Conservation (phyloP, 164 flowering plant genomes). For the Magnolia changhungtana region DNA sequence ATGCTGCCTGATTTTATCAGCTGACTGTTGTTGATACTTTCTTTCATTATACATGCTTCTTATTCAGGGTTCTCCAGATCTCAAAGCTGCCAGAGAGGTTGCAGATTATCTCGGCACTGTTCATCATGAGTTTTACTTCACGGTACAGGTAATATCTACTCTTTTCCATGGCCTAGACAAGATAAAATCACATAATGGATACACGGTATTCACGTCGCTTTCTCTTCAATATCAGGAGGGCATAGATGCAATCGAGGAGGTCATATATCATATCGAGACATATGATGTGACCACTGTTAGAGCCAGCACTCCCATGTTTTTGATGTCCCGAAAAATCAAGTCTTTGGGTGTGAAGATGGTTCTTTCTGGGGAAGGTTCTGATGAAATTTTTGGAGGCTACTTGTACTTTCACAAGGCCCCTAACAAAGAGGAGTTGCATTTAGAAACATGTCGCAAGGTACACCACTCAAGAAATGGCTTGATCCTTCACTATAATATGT, state of each 20-base stretch:
- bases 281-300: conserved; percentile 94
- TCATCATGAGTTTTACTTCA: conserved; percentile 90
- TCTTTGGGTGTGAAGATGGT: conserved; percentile 97
- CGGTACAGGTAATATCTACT: conserved; percentile 64
- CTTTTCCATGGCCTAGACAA: background rate
- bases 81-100: conserved; percentile 89
- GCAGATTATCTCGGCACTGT: conserved; percentile 83
- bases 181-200: background rate
- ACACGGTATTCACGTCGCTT: background rate
- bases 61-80: conserved; percentile 90
- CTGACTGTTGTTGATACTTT: background rate
- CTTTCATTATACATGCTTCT: background rate
- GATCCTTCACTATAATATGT: no score
- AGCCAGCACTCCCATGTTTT: conserved; percentile 99
- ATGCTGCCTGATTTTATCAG: no score
- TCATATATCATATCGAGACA: conserved; percentile 91
- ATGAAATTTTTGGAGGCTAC: conserved; percentile 93
- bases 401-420: conserved; percentile 95
- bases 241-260: conserved; percentile 91
- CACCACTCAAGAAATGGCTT: background rate
- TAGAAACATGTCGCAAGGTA: conserved; percentile 88
- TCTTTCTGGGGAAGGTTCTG: conserved; percentile 94
- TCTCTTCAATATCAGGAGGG: conserved; percentile 62
- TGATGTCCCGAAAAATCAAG: conserved; percentile 90
- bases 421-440: conserved; percentile 87